Evolutionary conservation across 2,329 filamentous ascomycete genomes (phyloP), one percentile per base, ranked within the genome.

Genomic region (Xylariales sp.): DNA sequence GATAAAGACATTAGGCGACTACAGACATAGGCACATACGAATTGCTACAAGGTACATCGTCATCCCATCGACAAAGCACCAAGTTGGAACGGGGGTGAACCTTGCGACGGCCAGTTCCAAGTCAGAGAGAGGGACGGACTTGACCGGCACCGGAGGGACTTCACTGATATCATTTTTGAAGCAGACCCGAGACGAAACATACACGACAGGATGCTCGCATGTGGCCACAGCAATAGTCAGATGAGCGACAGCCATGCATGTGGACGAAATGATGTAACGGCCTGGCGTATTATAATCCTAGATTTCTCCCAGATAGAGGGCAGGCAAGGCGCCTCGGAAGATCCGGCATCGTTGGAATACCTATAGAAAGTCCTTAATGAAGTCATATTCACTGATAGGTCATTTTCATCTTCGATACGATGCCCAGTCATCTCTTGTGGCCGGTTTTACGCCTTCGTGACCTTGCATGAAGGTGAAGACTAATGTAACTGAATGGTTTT

Each of bases 31-130:
- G 55, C 90, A 97, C 59, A 86, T 96, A 51, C 81, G 87, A 59
- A 87, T 97, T 44, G 90, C 96, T 3, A 86, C 87, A 24, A 76
- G 88, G 36, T 97, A 95, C 62, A 95, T 97, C 54, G 82, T 96
- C 51, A 69, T 93, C 41, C 88, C 89, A 18, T 85, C 85, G 0
- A 50, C 47, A 64, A 48, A 61, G 65, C 32, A 65, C 63, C 48
- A 36, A 33, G 42, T 49, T 21, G 54, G 48, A 18, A 47, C 51
- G 2, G 53, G 51, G 5, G 57, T 60, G 44, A 74, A 74, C 44
- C 51, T 75, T 39, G 68, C 71, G 1, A 73, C 67, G 19, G 67
- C 66, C 0, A 72, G 68, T 11, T 62, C 65, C 10, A 51, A 47
- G 24, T 52, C 18, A 21, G 25, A 39, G 7, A 11, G 29, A 41